A percentile compares a stretch with the other conserved stretches of the same genome.
phyloP scores from a whole-genome alignment of 768 basidiomycete species.

The Dentipellis fragilis region DNA sequence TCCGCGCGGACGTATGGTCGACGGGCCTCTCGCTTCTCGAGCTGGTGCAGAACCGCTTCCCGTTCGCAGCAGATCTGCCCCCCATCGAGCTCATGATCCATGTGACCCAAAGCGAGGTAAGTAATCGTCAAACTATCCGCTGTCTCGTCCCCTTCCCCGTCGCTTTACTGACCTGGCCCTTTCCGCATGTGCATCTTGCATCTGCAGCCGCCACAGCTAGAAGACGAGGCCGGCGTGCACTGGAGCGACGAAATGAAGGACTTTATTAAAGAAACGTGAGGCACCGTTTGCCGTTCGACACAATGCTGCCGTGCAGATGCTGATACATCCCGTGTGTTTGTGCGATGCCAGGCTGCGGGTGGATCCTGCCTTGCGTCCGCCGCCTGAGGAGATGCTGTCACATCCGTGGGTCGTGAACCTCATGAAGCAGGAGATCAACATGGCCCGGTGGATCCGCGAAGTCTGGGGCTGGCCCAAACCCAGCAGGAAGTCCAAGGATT shows the following conservation, averaged over 20 bases:
- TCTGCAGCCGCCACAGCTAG: slow-evolving; percentile 54
- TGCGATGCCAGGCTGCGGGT: slow-evolving; percentile 49
- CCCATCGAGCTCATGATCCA: slow-evolving; percentile 82
- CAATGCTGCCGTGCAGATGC: neutral
- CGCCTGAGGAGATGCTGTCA: slow-evolving; percentile 70
- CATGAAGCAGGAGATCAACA: slow-evolving; percentile 78
- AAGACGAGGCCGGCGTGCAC: slow-evolving; percentile 41
- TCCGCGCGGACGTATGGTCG: slow-evolving; percentile 92
- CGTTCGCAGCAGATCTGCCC: slow-evolving; percentile 76
- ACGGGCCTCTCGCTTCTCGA: slow-evolving; percentile 86
- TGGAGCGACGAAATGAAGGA: slow-evolving; percentile 82
- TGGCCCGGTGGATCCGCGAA: slow-evolving; percentile 81
- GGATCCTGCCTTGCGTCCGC: slow-evolving; percentile 58
- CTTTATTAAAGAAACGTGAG: slow-evolving; percentile 72
- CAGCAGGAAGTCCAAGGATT: slow-evolving; percentile 18
- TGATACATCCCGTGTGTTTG: slow-evolving; percentile 2
- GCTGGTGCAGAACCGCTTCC: slow-evolving; percentile 81
- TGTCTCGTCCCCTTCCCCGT: neutral
- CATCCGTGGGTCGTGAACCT: slow-evolving; percentile 76
- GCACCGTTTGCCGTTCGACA: slow-evolving; percentile 1
- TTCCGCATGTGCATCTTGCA: slow-evolving; percentile 6
- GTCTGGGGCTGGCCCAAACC: slow-evolving; percentile 73
- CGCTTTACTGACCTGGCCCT: neutral
- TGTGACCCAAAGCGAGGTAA: slow-evolving; percentile 62
- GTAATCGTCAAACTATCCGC: slow-evolving; percentile 11